phyloP scores from a whole-genome alignment of 305 asterid genomes.

The Solanum aculeatissimum region DNA sequence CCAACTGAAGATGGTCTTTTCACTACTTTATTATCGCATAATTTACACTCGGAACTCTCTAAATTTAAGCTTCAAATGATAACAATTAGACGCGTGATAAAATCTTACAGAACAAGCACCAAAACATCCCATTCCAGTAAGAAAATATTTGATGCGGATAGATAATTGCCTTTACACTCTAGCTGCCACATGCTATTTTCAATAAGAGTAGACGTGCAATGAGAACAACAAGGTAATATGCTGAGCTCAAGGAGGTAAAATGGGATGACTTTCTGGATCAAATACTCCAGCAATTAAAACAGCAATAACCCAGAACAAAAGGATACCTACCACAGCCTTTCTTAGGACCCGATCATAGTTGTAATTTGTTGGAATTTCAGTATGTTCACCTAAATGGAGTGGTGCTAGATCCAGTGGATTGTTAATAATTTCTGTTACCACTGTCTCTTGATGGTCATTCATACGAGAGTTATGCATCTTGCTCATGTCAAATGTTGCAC shows the following conservation, averaged over 20 bases:
- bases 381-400: constrained; percentile 12
- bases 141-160: not conserved
- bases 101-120: not conserved
- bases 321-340: constrained; percentile 48
- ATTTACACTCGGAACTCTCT: not conserved
- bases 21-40: not conserved
- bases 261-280: constrained; percentile 45
- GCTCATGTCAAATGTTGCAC: constrained; percentile 23
- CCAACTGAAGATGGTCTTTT: not conserved
- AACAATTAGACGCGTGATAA: not conserved
- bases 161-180: not conserved
- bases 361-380: constrained; percentile 16
- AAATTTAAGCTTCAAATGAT: not conserved
- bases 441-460: not conserved
- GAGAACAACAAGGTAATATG: not conserved
- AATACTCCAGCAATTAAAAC: constrained; percentile 49
- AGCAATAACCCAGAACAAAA: constrained; percentile 54
- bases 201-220: not conserved
- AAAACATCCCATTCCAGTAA: not conserved
- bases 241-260: constrained; percentile 10
- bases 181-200: not conserved
- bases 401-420: constrained; percentile 19
- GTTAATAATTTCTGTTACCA: constrained; percentile 14
- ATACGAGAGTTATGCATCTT: not conserved
- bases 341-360: constrained; percentile 31